These are phyloP conservation scores for Nemophila menziesii DNA, from an alignment of 257 asterid species.

Conservation along the genomic window DNA sequence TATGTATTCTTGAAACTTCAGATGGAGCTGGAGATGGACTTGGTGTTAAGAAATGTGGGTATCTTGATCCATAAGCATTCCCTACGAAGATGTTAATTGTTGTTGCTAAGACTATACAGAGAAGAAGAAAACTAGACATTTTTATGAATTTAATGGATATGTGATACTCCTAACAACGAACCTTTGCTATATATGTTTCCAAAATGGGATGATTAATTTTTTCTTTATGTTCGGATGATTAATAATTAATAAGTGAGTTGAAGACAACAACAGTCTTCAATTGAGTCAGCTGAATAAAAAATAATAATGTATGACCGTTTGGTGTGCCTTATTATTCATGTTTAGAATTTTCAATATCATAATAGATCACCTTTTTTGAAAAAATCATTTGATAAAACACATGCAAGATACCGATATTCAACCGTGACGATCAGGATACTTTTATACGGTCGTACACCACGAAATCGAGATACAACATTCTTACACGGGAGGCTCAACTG, in stretches of 20 bases:
- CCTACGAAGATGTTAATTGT: background rate
- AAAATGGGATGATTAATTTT: no score
- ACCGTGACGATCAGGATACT: no score
- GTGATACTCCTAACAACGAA: no score
- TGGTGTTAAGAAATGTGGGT: background rate
- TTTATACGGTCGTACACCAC: no score
- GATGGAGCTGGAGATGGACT: slow-evolving; percentile 1
- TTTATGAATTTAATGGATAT: no score
- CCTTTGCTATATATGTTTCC: background rate
- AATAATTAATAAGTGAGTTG: no score
- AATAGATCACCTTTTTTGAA: no score
- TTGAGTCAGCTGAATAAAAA: background rate
- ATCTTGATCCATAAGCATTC: background rate
- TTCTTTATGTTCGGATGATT: background rate
- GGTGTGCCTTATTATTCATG: background rate
- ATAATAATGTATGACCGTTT: background rate
- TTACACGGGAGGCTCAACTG: no score
- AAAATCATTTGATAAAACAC: no score
- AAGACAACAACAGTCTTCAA: background rate
- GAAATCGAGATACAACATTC: no score
- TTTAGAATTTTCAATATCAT: no score
- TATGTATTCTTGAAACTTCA: background rate
- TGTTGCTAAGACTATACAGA: background rate
- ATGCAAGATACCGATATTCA: no score
- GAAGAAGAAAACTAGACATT: background rate